Evolutionary conservation across 768 basidiomycete species (phyloP), one percentile per base, ranked within the genome.

Genomic region (Mycena latifolia): DNA sequence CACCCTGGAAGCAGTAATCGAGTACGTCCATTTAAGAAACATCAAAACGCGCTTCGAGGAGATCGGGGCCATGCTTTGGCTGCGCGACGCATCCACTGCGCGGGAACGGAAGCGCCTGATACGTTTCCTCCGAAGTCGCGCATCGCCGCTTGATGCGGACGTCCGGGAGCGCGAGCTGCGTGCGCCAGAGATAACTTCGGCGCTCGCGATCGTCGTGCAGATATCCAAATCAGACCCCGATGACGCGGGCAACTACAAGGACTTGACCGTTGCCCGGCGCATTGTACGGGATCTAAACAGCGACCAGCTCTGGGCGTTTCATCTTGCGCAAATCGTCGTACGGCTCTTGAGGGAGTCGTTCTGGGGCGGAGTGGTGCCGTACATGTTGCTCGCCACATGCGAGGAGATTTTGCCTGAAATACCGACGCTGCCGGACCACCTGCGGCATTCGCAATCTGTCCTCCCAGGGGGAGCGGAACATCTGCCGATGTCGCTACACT

Each of bases 11-110:
- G 43, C 64, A 0, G 45, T 65, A 9, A 51, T 39, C 28, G 8
- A 20, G 10, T 60, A 60, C 25, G 46, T 25, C 27, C 25, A 55
- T 24, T n/a, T 65, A n/a, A 65, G 45, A 29, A 55, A 45, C 52
- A 53, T 60, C 1, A 31, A 41, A 17, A 22, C 20, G 8, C 25
- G 64, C 27, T 48, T 65, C 45, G 57, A 54, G 18, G 64, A 65
- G 1, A 54, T 65, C 20, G 27, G 18, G 10, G 12, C 35, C 0
- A 28, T 60, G 51, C 24, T 65, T 29, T 37, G 45, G 5, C 5
- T 15, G 2, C 45, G 27, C 1, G 57, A 47, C 22, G 3, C 54
- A 17, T 46, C 64, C 1, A 22, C 25, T 8, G 43, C 31, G 11
- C 43, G 57, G 6, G 64, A 65, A 2, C 29, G 57, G 17, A 29